Evolutionary conservation across 805 yeast genomes (phyloP).

Genomic region (Kuraishia molischiana): DNA sequence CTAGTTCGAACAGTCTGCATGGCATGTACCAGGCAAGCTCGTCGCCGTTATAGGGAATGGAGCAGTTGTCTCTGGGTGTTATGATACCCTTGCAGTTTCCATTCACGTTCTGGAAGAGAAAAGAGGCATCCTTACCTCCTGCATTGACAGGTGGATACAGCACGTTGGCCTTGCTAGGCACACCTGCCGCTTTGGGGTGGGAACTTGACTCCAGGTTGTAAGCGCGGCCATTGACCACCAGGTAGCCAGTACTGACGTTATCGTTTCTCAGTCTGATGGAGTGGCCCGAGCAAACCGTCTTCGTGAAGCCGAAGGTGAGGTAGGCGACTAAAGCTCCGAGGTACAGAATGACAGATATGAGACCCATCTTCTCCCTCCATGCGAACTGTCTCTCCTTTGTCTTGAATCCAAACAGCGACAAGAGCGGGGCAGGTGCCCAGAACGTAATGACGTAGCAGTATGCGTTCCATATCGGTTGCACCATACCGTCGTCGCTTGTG

Average conservation of each 20-base stretch:
- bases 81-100: conserved; percentile 81
- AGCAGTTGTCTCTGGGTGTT: conserved; percentile 52
- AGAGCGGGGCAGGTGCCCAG: conserved; percentile 81
- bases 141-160: conserved; percentile 81
- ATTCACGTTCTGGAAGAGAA: conserved; percentile 84
- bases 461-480: conserved; percentile 53
- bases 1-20: conserved; percentile 59
- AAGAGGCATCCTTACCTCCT: conserved; percentile 80
- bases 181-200: conserved; percentile 81
- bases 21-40: conserved; percentile 95
- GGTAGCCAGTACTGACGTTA: conserved; percentile 46
- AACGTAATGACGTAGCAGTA: conserved; percentile 78
- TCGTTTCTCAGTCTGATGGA: conserved; percentile 44
- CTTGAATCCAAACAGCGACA: conserved; percentile 66
- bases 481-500: conserved; percentile 10
- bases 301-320: conserved; percentile 84
- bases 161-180: conserved; percentile 57
- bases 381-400: conserved; percentile 82
- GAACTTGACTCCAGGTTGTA: conserved; percentile 57
- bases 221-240: conserved; percentile 77
- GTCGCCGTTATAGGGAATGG: conserved; percentile 59
- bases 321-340: conserved; percentile 76
- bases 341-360: conserved; percentile 62
- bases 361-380: conserved; percentile 93
- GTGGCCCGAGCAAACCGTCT: conserved; percentile 56